Evolutionary conservation across 2,329 filamentous ascomycete genomes (phyloP).

Genomic region (Sporothrix mexicana): DNA sequence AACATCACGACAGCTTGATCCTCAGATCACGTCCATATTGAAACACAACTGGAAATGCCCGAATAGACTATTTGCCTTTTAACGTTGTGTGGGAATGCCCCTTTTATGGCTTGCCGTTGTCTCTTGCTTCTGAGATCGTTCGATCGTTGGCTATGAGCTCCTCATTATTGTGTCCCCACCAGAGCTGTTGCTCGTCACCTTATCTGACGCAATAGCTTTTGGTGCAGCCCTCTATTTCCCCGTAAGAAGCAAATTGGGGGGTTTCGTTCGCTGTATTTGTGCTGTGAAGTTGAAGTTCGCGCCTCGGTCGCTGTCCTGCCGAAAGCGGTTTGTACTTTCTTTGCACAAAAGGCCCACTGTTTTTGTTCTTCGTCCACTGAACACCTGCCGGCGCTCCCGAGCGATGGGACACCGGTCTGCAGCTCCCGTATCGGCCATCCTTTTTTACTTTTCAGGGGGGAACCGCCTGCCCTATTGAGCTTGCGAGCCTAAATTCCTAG

Average conservation of each 20-base stretch:
- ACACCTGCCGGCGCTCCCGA: conserved; percentile 22
- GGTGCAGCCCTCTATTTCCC: not conserved
- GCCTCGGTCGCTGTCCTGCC: conserved; percentile 10
- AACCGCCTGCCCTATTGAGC: too few species aligned
- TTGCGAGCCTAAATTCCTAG: too few species aligned
- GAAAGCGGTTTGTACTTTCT: conserved; percentile 1
- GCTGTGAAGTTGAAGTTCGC: not conserved
- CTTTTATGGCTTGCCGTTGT: conserved; percentile 8
- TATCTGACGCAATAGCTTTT: conserved; percentile 18
- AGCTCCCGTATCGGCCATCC: conserved; percentile 5
- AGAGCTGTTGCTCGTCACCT: conserved; percentile 11
- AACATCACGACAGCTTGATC: too few species aligned
- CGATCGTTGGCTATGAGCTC: not conserved
- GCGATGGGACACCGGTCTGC: conserved; percentile 6
- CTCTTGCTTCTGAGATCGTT: not conserved
- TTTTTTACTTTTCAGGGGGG: not conserved
- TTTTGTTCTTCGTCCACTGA: not conserved
- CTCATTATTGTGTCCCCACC: conserved; percentile 5
- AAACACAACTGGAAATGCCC: too few species aligned
- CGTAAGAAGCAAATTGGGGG: not conserved
- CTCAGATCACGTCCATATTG: too few species aligned
- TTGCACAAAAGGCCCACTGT: not conserved
- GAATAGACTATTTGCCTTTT: too few species aligned
- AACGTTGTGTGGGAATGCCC: not conserved
- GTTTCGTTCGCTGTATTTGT: conserved; percentile 4